Percentiles rank a stretch among this genome's conserved stretches.
These are phyloP conservation scores for Phylloporus arenicola DNA, from an alignment of 768 basidiomycete genomes.

Conservation along the genomic window DNA sequence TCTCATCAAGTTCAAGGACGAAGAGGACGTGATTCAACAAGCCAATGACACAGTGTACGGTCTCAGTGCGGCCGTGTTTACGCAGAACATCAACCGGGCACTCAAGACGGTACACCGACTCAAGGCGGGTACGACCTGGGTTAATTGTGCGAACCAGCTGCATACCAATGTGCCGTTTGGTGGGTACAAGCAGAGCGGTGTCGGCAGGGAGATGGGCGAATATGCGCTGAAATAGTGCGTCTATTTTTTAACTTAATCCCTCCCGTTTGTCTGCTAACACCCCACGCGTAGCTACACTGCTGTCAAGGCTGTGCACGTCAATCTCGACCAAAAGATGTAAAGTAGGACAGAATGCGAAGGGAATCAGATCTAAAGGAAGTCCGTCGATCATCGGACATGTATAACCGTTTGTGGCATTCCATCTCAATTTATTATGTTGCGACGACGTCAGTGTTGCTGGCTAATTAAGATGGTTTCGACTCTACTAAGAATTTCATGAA, in stretches of 20 bases:
- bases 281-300: not conserved
- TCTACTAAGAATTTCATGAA: too few relatives aligned
- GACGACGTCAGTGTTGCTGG: not conserved
- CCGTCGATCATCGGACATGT: not conserved
- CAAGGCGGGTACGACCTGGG: conserved; percentile 79
- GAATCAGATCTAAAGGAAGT: not conserved
- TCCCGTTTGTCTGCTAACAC: not conserved
- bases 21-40: conserved; percentile 55
- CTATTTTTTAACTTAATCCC: not conserved
- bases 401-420: not conserved
- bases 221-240: conserved; percentile 60
- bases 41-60: conserved; percentile 90
- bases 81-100: conserved; percentile 70
- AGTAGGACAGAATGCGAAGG: not conserved
- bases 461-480: not conserved
- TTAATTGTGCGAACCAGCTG: conserved; percentile 33
- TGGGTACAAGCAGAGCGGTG: conserved; percentile 79
- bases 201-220: conserved; percentile 76
- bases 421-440: not conserved
- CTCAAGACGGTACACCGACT: conserved; percentile 67
- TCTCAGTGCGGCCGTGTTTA: conserved; percentile 84
- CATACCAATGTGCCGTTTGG: conserved; percentile 62
- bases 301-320: not conserved
- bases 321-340: not conserved
- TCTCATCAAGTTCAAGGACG: conserved; percentile 70